Evolutionary conservation across 2,329 filamentous ascomycete genomes (phyloP).

Genomic region (Sporothrix mexicana): DNA sequence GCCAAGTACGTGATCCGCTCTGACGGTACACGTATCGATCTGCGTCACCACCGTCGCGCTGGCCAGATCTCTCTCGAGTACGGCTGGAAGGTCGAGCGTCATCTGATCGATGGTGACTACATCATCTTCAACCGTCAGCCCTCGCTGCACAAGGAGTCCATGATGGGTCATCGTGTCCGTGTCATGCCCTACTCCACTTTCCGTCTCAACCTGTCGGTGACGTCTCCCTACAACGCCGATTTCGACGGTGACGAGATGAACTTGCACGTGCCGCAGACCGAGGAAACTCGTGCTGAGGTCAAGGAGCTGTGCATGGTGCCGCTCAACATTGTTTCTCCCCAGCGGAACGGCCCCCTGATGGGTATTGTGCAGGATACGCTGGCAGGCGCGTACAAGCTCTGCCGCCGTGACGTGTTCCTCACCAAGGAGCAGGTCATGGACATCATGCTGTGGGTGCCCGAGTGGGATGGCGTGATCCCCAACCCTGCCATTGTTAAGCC

Average conservation of each 20-base stretch:
- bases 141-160: slow-evolving; percentile 98
- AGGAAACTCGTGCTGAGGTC: slow-evolving; percentile 94
- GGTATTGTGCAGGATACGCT: slow-evolving; percentile 99
- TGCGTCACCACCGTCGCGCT: slow-evolving; percentile 89
- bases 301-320: slow-evolving; percentile 97
- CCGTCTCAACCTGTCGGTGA: slow-evolving; percentile 94
- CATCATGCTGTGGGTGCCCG: slow-evolving; percentile 93
- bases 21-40: slow-evolving; percentile 91
- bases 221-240: slow-evolving; percentile 98
- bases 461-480: slow-evolving; percentile 95
- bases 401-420: slow-evolving; percentile 88
- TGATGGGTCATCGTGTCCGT: slow-evolving; percentile 98
- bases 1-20: slow-evolving; percentile 96
- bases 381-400: slow-evolving; percentile 96
- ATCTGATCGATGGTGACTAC: slow-evolving; percentile 93
- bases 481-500: slow-evolving; percentile 94
- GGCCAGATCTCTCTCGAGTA: slow-evolving; percentile 88
- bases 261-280: slow-evolving; percentile 96
- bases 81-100: slow-evolving; percentile 98
- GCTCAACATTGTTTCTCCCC: slow-evolving; percentile 95
- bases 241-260: slow-evolving; percentile 99
- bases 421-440: slow-evolving; percentile 94
- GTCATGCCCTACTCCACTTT: slow-evolving; percentile 99
- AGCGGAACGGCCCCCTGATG: slow-evolving; percentile 97
- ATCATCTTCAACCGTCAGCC: slow-evolving; percentile 99